These are phyloP conservation scores for Pholiota conissans DNA, from an alignment of 768 basidiomycete species.

Conservation along the genomic window DNA sequence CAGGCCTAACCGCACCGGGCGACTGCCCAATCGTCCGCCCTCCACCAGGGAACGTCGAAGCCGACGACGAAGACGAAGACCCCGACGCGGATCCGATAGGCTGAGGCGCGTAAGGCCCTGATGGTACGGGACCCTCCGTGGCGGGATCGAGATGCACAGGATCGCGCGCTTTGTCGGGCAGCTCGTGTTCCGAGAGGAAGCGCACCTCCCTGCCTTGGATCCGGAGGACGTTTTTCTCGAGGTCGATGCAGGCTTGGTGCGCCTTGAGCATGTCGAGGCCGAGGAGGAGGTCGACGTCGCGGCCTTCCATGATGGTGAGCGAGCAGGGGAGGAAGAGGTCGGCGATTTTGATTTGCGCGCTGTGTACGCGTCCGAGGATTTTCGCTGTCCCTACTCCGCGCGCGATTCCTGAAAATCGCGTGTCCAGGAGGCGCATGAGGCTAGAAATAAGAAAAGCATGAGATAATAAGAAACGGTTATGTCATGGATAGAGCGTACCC, in stretches of 20 bases:
- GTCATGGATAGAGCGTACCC: conserved; percentile 46
- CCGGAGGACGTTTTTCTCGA: conserved; percentile 85
- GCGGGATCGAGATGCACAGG: conserved; percentile 21
- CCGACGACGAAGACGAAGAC: conserved; percentile 16
- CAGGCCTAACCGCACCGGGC: conserved; percentile 26
- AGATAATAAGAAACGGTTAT: neutral
- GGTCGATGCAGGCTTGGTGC: conserved; percentile 94
- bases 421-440: conserved; percentile 92
- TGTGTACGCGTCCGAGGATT: conserved; percentile 93
- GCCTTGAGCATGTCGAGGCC: conserved; percentile 99
- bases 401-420: conserved; percentile 85
- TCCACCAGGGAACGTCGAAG: conserved; percentile 75
- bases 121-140: conserved; percentile 17
- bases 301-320: conserved; percentile 95
- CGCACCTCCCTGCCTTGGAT: conserved; percentile 88
- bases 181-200: conserved; percentile 93
- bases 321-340: conserved; percentile 86
- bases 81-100: neutral
- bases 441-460: conserved; percentile 40
- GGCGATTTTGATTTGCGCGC: conserved; percentile 85
- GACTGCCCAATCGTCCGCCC: conserved; percentile 60
- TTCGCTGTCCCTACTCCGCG: conserved; percentile 92
- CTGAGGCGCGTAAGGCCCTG: conserved; percentile 18
- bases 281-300: conserved; percentile 91
- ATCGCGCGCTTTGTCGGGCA: conserved; percentile 77